Base-by-base conservation (phyloP, 805 yeast species). In the Candida silvicultrix region DNA sequence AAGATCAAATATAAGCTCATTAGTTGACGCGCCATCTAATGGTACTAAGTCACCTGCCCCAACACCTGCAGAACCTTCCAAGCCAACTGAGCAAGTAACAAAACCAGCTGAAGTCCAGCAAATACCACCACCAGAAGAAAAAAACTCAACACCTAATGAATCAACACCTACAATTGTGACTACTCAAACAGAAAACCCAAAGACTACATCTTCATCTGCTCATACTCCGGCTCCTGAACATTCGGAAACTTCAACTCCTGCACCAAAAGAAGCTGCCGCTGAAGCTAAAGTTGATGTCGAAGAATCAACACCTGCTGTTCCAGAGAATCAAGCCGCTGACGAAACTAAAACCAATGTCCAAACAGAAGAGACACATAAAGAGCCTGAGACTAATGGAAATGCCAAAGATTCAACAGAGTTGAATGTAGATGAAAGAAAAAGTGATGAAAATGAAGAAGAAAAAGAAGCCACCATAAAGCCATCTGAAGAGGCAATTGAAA, bases 41-140 rank as follows among this genome's bases (percentile, higher is more conserved):
- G 19, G 45, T 60, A 40, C 66, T 63, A 48, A 66, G 55, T 47
- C 68, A 56, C 47, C 68, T 43, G 44, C 65, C 51, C 46, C 66
- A 56, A 44, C 31, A 4, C 46, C 35, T 8, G 41, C 37, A 14
- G 40, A 19, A 18, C 32, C 20, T 25, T 18, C 42, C 23, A 21
- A 36, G 22, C 12, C 10, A 8, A 42, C 16, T 10, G 47, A 31
- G 28, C 42, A 42, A 36, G 31, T 44, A n/a, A 22, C 16, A 20
- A 42, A 44, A n/a, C 46, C 34, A 11, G 34, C 42, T 23, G 22
- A 19, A 20, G 22, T 19, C 18, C 22, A 25, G 6, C 38, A 41
- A 36, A n/a, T n/a, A 35, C 29, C 37, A 35, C 32, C 38, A 25
- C 9, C 31, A 10, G 31, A 28, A 28, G 31, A 28, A 36, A 21